Evolutionary conservation across 345 rosid species (phyloP), one percentile per base, ranked within the genome.

Genomic region (Euclidium syriacum): DNA sequence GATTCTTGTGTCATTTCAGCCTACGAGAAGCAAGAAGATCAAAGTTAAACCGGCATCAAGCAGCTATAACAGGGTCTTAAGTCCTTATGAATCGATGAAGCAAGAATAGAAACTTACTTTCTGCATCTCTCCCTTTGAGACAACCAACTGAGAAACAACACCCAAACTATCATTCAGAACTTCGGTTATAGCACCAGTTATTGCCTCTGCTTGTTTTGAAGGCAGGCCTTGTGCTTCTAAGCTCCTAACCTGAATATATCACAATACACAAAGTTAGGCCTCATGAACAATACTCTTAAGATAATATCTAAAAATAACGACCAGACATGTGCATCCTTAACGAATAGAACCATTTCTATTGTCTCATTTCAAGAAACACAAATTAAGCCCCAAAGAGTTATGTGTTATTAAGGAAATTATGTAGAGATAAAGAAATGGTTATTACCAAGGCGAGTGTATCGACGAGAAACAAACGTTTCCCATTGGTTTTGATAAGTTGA

Each of bases 181-280:
- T 47, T 83, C 81, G 10, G 91, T 87, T 7, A 94, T 85, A 26
- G 95, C 86, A 6, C 75, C 77, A 0, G 96, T 87, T 50, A 94
- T 85, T 0, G 88, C 96, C 77, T 90, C 97, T 0, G 96, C 96
- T 69, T 94, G 95, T 71, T 83, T 87, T n/a, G 95, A 81, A 6
- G 99, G 95, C 51, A 90, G 68, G 6, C 90, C 95, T 73, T 90
- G 77, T 2, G 88, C 83, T 75, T 94, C 99, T 27, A 90, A 78
- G 53, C 81, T 72, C 78, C 95, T 81, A 53, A 90, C 97, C 96
- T 94, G 76, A 14, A 64, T 2, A 64, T 2, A 66, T 4, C 22
- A 43, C 19, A 70, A n/a, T 64, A 39, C 58, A n/a, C 50, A 34
- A 53, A 19, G 14, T 24, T n/a, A n/a, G n/a, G n/a, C n/a, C 59